Percentiles rank a stretch among this genome's conserved stretches.
Conservation (phyloP, 306 rosid genomes). For the Argentina anserina region DNA sequence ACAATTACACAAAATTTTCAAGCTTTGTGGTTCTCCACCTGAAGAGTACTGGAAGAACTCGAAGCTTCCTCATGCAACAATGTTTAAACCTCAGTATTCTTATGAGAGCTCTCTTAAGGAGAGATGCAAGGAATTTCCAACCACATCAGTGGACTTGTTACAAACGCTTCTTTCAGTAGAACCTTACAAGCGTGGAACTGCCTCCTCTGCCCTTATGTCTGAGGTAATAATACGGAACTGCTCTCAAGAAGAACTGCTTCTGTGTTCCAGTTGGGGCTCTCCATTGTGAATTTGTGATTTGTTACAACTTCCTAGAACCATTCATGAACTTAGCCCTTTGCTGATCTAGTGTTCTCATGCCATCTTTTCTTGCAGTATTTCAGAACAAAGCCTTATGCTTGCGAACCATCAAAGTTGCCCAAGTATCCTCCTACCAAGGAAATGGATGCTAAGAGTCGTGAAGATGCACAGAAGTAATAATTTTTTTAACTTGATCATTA, state of each 20-base stretch:
- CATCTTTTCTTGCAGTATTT: conserved; percentile 58
- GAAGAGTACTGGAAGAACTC: conserved; percentile 82
- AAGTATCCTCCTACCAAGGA: conserved; percentile 92
- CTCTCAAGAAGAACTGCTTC: background rate
- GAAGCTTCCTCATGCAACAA: conserved; percentile 83
- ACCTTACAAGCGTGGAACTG: conserved; percentile 70
- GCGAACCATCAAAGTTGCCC: conserved; percentile 79
- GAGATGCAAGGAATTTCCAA: conserved; percentile 59
- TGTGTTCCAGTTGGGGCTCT: background rate
- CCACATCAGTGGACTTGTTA: conserved; percentile 51
- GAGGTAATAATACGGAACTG: conserved; percentile 34
- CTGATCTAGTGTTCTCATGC: conserved; percentile 19
- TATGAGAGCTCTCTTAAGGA: conserved; percentile 67
- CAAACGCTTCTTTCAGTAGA: conserved; percentile 74
- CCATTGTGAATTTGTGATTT: background rate
- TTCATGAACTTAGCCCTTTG: background rate
- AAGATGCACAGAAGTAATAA: conserved; percentile 54
- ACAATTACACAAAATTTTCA: conserved; percentile 89
- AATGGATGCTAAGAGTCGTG: conserved; percentile 76
- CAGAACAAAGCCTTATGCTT: conserved; percentile 68
- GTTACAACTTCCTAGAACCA: background rate
- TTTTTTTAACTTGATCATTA: background rate
- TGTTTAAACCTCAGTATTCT: conserved; percentile 77
- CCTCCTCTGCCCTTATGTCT: conserved; percentile 81
- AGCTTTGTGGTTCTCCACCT: conserved; percentile 88